Percentiles rank a stretch among this genome's conserved stretches.
Evolutionary conservation across 2,329 filamentous ascomycete species (phyloP).

Genomic region (Orbilia quercus): DNA sequence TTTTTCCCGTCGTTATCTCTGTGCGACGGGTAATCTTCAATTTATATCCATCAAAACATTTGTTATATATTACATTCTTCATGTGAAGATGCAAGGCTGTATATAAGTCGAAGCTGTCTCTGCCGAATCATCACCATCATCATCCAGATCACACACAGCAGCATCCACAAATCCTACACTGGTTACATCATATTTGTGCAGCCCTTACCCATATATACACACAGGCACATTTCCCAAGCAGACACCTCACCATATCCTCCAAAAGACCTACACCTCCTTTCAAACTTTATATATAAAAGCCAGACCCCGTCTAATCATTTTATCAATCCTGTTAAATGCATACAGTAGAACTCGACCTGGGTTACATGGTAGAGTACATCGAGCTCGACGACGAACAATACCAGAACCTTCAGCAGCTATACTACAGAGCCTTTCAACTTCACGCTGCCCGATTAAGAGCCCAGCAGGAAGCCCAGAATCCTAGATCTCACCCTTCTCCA

Average conservation of each 20-base stretch:
- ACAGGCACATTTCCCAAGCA: not conserved
- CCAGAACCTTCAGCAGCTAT: conserved; percentile 46
- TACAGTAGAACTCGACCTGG: conserved; percentile 53
- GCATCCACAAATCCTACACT: too few species aligned
- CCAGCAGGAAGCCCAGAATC: conserved; percentile 36
- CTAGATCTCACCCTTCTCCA: conserved; percentile 44
- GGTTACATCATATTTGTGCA: conserved; percentile 13
- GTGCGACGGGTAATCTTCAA: not conserved
- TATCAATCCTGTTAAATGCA: conserved; percentile 44
- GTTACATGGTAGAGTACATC: conserved; percentile 52
- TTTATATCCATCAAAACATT: too few species aligned
- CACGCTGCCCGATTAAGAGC: conserved; percentile 41
- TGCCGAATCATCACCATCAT: conserved; percentile 19
- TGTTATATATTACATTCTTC: not conserved
- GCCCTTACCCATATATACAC: not conserved
- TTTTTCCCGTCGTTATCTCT: conserved; percentile 11
- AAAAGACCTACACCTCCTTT: conserved; percentile 6
- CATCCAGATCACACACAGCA: conserved; percentile 3
- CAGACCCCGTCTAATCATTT: too few species aligned
- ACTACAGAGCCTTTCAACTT: conserved; percentile 47
- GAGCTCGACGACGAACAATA: conserved; percentile 55
- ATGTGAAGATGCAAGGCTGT: conserved; percentile 6
- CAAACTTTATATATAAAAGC: too few species aligned
- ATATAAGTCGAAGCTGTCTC: conserved; percentile 39
- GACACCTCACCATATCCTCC: conserved; percentile 3